phyloP scores from a whole-genome alignment of 139 green algal species.

The Tetraselmis striata region DNA sequence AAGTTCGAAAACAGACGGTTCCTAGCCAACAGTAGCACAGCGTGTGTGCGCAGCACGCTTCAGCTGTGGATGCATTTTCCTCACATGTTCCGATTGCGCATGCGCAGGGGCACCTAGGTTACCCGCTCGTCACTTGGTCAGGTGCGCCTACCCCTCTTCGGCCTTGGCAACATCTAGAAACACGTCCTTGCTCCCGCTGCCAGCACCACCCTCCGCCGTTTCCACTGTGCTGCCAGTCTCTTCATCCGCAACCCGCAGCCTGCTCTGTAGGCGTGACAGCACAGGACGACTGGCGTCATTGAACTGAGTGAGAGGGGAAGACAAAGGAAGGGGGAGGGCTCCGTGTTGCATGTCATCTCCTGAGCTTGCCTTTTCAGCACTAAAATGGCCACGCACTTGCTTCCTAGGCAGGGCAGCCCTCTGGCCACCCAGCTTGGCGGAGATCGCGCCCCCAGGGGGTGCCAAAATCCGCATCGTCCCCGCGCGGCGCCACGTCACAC shows the following conservation, averaged over 20 bases:
- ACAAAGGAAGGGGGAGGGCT: not conserved
- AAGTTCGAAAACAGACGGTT: conserved; percentile 35
- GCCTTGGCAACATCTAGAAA: not conserved
- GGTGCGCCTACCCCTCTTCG: not conserved
- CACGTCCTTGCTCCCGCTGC: not conserved
- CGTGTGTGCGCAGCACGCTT: not conserved
- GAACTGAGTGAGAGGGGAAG: not conserved
- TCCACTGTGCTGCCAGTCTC: not conserved
- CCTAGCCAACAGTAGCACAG: not conserved
- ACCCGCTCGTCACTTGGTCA: not conserved
- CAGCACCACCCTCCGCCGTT: not conserved
- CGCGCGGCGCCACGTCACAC: no score
- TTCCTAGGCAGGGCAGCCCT: no score
- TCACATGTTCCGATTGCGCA: no score
- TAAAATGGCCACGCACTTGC: not conserved
- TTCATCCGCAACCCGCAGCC: not conserved
- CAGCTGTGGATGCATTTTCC: no score
- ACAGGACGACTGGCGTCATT: not conserved
- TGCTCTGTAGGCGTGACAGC: not conserved
- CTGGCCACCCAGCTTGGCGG: no score
- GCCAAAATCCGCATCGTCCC: no score
- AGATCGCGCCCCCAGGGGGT: no score
- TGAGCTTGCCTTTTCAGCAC: not conserved
- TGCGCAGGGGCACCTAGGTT: no score
- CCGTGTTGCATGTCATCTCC: not conserved